Base-by-base conservation (phyloP, 1,284 basidiomycete species). In the Rhodotorula sp. region DNA sequence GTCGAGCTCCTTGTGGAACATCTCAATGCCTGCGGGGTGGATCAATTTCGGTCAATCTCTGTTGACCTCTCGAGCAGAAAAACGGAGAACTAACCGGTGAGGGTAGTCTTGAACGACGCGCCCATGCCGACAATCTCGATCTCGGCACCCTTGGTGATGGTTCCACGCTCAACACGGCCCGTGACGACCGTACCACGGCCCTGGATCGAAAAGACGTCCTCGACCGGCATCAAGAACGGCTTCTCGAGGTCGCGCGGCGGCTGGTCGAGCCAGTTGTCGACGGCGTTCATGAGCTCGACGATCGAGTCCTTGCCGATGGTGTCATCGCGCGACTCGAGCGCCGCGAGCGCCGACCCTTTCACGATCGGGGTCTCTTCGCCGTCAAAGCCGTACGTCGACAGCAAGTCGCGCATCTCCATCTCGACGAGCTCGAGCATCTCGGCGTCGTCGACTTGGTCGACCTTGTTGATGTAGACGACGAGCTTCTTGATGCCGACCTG, bases 1-100 rank as follows among this genome's bases (percentile, higher is more conserved):
- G 68, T 99, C 97, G 73, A 99, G 88, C 85, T 99, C 97, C 86
- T 97, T 98, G 87, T 97, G 95, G 90, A 99, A 99, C 92, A 97
- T 98, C 84, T 99, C 96, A 16, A 76, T 74, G 65, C 75, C 74
- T 75, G 65, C 39, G 23, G 31, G 16, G 1, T n/a, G 1, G 60
- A 5, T 20, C 26, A 39, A 1, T 6, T 5, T 58, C 26, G 51
- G 62, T 8, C 56, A 29, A 14, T 34, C 14, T 21, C 20, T 14
- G 26, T 26, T 6, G n/a, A 16, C 26, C n/a, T 26, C n/a, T 29
- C 12, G 54, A 14, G 29, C 51, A 60, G 6, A 47, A 23, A n/a
- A 34, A 21, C 23, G 23, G 75, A 15, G 15, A 20, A 77, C 89
- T 73, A 75, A 92, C 92, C 92, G 78, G 95, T 99, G 70, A 99